Base-by-base conservation (phyloP, 306 rosid species). In the Prunus campanulata region DNA sequence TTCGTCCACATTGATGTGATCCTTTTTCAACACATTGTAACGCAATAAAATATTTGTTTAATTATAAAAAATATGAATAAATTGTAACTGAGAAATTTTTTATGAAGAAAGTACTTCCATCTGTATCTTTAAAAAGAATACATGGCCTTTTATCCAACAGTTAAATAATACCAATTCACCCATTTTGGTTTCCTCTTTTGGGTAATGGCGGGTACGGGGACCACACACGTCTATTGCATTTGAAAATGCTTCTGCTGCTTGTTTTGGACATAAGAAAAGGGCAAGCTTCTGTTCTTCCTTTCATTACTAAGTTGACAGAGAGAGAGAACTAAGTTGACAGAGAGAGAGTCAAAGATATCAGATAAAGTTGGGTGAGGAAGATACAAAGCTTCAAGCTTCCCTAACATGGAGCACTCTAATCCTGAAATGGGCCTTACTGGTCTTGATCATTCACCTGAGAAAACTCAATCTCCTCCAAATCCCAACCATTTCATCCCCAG, bases 401-500 rank as follows among this genome's bases (percentile, higher is more conserved):
- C 16, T 2, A 5, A 13, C 44, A 64, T 64, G 69, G 49, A 52
- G 15, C 13, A 22, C 14, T 71, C 64, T 20, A 2, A 39, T 47
- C 44, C 10, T 24, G 35, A 30, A 14, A 52, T 54, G 75, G 64
- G 7, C 3, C 32, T 55, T 50, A 32, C 24, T 35, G 35, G 39
- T 16, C 42, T 39, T 24, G 78, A 80, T n/a, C 52, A 74, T 74
- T 54, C 75, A 15, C 55, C 46, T 77, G 29, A 74, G 8, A 18
- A 18, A 18, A 72, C 65, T 30, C 74, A 83, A n/a, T 60, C 52
- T 66, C 68, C 76, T 25, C 3, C 68, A 11, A 47, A n/a, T 29
- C 48, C 78, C 66, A 42, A 47, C 66, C 62, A 46, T 70, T 70
- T 87, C 73, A 78, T 46, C 59, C 98, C 93, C 73, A 88, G 95